Percentiles rank a stretch among this genome's conserved stretches.
Conservation (phyloP, 805 yeast genomes). For the Lipomyces lipofer region DNA sequence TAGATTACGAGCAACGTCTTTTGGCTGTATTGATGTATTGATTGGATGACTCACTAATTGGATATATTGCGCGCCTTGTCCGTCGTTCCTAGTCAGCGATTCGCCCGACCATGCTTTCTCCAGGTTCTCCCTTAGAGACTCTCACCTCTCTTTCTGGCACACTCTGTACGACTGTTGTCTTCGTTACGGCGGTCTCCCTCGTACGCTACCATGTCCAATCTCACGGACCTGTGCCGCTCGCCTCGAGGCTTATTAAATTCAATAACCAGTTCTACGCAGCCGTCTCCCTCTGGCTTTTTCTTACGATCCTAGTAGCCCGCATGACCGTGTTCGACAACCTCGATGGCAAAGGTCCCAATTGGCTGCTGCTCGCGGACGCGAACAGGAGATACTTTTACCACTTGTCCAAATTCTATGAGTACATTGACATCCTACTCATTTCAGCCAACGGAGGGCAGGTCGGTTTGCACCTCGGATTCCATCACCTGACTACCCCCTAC, state of each 20-base stretch:
- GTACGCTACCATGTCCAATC: background rate
- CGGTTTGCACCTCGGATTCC: conserved; percentile 3
- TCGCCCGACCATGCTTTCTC: background rate
- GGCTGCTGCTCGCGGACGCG: conserved; percentile 1
- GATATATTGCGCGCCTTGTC: background rate
- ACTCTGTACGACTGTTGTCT: background rate
- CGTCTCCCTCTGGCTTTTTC: background rate
- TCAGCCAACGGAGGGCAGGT: conserved; percentile 3
- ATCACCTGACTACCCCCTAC: conserved; percentile 5
- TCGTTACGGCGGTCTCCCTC: background rate
- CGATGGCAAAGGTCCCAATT: background rate
- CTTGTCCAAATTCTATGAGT: conserved; percentile 6
- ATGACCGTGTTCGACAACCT: background rate
- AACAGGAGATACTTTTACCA: background rate
- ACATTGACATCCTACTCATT: conserved; percentile 1
- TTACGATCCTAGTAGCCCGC: background rate
- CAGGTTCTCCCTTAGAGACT: background rate
- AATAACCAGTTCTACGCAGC: background rate
- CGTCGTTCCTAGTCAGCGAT: background rate
- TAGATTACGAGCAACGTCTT: too few species aligned
- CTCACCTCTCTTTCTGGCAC: conserved; percentile 1
- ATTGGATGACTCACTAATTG: too few species aligned
- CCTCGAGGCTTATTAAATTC: background rate
- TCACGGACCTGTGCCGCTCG: background rate
- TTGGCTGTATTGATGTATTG: too few species aligned